Conservation (phyloP, 495 filamentous ascomycete genomes). For the Collariella sp. region DNA sequence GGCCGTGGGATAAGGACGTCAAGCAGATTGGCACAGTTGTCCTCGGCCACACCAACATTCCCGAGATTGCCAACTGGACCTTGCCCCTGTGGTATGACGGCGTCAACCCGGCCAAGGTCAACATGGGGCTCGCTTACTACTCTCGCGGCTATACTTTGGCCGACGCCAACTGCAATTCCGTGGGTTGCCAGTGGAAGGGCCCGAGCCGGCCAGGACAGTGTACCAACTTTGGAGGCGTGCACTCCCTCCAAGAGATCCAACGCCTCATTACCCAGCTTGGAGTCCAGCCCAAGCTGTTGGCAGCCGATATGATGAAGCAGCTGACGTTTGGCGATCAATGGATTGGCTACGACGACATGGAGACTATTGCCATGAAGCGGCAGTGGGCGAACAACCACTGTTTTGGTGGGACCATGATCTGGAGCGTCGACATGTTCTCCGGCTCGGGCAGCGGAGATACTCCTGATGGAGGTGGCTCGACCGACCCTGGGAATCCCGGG, state of each 20-base stretch:
- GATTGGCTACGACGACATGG: constrained; percentile 30
- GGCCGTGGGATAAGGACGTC: constrained; percentile 23
- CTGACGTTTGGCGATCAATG: not conserved
- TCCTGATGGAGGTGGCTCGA: too few relatives aligned
- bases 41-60: constrained; percentile 45
- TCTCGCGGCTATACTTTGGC: constrained; percentile 32
- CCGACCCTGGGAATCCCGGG: too few relatives aligned
- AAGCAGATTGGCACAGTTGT: constrained; percentile 27
- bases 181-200: constrained; percentile 24
- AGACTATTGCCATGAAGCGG: constrained; percentile 20
- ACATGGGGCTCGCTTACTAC: constrained; percentile 47
- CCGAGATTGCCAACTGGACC: constrained; percentile 42
- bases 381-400: constrained; percentile 18
- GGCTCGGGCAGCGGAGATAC: too few relatives aligned
- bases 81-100: constrained; percentile 45
- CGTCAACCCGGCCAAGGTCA: constrained; percentile 34
- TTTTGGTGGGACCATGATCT: constrained; percentile 32
- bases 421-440: constrained; percentile 35
- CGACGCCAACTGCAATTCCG: constrained; percentile 14
- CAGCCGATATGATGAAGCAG: constrained; percentile 19
- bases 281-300: not conserved
- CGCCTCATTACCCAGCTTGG: not conserved
- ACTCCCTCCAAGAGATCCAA: constrained; percentile 35
- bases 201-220: constrained; percentile 27
- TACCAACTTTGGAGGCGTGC: constrained; percentile 19